Percentiles rank a stretch among this genome's conserved stretches.
phyloP scores from a whole-genome alignment of 345 rosid species.

The Brassica nigra region DNA sequence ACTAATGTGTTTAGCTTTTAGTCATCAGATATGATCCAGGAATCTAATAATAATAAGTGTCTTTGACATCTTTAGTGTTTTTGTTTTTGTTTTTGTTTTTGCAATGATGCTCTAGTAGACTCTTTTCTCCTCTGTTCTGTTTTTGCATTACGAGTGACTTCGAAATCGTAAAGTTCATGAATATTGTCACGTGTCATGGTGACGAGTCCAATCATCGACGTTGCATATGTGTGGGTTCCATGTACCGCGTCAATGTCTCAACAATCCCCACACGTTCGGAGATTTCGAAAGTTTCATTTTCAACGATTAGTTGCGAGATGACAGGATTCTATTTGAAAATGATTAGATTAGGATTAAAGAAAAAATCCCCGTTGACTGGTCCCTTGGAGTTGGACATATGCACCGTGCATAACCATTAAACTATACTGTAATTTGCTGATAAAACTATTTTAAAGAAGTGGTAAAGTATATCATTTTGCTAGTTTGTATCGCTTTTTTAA shows the following conservation, averaged over 20 bases:
- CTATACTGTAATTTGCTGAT: background rate
- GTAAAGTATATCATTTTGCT: background rate
- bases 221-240: background rate
- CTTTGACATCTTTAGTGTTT: background rate
- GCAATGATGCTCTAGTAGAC: background rate
- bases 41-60: background rate
- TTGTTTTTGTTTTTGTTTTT: too few relatives aligned
- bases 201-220: background rate
- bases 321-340: background rate
- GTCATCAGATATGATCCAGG: background rate
- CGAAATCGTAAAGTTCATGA: background rate
- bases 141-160: background rate
- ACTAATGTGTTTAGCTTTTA: background rate
- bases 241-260: background rate
- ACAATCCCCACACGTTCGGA: background rate
- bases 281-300: background rate
- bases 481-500: background rate
- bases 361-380: background rate
- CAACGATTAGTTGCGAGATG: background rate
- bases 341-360: background rate
- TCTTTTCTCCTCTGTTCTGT: background rate
- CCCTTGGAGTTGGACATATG: background rate
- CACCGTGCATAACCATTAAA: background rate
- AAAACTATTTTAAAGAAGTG: background rate
- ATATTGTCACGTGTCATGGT: background rate